Percentiles rank a stretch among this genome's conserved stretches.
Evolutionary conservation across 768 basidiomycete genomes (phyloP).

Genomic region (Panaeolus cyanescens): DNA sequence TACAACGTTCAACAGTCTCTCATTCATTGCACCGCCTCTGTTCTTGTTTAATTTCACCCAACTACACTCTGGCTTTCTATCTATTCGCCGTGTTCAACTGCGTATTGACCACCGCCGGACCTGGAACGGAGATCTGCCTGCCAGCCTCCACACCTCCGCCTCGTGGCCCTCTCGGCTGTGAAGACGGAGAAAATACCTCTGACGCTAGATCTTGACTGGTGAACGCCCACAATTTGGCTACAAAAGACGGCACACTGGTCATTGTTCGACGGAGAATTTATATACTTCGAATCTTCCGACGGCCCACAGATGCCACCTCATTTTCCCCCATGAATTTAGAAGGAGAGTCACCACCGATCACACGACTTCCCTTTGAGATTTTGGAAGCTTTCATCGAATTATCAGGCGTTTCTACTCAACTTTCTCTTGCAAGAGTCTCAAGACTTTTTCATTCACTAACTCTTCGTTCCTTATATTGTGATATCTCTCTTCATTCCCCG

Average conservation of each 20-base stretch:
- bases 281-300: slow-evolving; percentile 8
- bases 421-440: slow-evolving; percentile 34
- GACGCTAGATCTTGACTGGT: slow-evolving; percentile 4
- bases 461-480: slow-evolving; percentile 32
- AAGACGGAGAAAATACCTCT: slow-evolving; percentile 2
- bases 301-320: slow-evolving; percentile 14
- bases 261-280: slow-evolving; percentile 4
- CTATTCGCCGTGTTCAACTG: slow-evolving; percentile 2
- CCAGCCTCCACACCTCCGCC: slow-evolving; percentile 3
- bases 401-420: slow-evolving; percentile 26
- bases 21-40: not conserved
- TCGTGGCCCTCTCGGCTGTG: slow-evolving; percentile 2
- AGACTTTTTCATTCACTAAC: slow-evolving; percentile 32
- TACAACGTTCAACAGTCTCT: not conserved
- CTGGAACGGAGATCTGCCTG: slow-evolving; percentile 4
- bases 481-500: slow-evolving; percentile 30
- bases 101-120: slow-evolving; percentile 3
- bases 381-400: slow-evolving; percentile 34
- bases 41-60: not conserved
- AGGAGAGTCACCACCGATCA: slow-evolving; percentile 15
- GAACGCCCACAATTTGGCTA: slow-evolving; percentile 9
- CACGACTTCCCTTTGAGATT: slow-evolving; percentile 35
- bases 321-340: slow-evolving; percentile 18
- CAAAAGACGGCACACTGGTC: slow-evolving; percentile 9
- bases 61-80: slow-evolving; percentile 1